Conservation (phyloP, 2,329 filamentous ascomycete genomes). For the Botrytis fabae region DNA sequence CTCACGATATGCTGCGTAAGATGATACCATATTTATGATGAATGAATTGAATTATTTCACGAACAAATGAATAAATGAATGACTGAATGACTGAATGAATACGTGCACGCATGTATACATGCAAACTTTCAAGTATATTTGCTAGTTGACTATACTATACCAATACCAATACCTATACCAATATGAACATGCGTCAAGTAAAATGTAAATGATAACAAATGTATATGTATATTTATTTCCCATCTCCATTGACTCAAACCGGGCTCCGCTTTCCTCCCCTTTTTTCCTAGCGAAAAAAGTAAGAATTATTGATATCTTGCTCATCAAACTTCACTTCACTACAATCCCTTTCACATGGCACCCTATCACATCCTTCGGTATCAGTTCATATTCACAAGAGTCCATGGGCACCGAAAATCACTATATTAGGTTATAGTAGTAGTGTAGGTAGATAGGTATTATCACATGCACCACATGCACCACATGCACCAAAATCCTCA, state of each 20-base stretch:
- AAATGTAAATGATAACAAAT: not conserved
- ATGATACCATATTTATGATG: not conserved
- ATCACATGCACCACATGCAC: not conserved
- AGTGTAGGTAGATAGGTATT: not conserved
- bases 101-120: not conserved
- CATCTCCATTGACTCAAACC: not conserved
- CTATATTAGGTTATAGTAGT: conserved; percentile 5
- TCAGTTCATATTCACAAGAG: not conserved
- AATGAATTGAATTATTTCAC: not conserved
- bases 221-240: not conserved
- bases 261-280: not conserved
- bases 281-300: not conserved
- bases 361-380: not conserved
- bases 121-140: not conserved
- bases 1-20: not conserved
- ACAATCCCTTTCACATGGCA: not conserved
- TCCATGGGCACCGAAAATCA: not conserved
- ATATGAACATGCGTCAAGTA: not conserved
- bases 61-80: not conserved
- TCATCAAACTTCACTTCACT: not conserved
- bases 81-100: not conserved
- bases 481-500: not conserved
- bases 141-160: not conserved
- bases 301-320: not conserved
- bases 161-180: no score